Percentiles rank a stretch among this genome's conserved stretches.
phyloP scores from a whole-genome alignment of 192 early-diverging fungal species.

The Allomyces macrogynus region DNA sequence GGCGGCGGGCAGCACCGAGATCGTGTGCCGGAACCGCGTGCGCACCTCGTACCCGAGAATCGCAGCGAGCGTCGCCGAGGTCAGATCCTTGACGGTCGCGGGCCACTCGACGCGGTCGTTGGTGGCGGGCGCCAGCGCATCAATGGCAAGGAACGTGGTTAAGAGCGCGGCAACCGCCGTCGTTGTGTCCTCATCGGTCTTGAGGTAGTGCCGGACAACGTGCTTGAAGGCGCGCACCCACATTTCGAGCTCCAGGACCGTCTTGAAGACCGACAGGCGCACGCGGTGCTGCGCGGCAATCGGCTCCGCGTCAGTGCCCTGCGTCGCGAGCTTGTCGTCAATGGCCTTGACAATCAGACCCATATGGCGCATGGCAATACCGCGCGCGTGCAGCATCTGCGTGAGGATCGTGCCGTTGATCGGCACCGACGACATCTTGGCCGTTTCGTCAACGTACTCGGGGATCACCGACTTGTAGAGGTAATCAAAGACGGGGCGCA shows the following conservation, averaged over 20 bases:
- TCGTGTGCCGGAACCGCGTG: conserved; percentile 52
- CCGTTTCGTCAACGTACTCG: conserved; percentile 8
- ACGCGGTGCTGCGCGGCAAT: background rate
- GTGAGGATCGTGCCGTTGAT: conserved; percentile 59
- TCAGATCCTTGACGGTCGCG: conserved; percentile 17
- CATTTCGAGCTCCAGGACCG: conserved; percentile 71
- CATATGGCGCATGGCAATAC: conserved; percentile 94
- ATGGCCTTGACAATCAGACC: conserved; percentile 50
- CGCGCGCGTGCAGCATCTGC: conserved; percentile 69
- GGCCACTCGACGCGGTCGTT: too few relatives aligned
- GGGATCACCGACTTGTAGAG: conserved; percentile 22
- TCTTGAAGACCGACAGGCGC: conserved; percentile 11
- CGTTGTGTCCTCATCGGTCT: conserved; percentile 23
- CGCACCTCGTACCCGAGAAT: conserved; percentile 40
- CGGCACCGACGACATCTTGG: conserved; percentile 39
- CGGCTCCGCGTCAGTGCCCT: conserved; percentile 1
- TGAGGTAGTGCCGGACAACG: conserved; percentile 49
- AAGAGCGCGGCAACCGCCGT: conserved; percentile 59
- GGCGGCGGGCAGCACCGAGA: conserved; percentile 22
- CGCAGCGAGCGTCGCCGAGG: conserved; percentile 32
- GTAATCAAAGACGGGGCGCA: conserved; percentile 25
- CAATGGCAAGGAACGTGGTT: conserved; percentile 53
- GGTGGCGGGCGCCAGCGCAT: conserved; percentile 21
- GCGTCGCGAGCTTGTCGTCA: conserved; percentile 27
- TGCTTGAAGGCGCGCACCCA: conserved; percentile 65